phyloP scores from a whole-genome alignment of 352 stramenopile genomes.

The Hyaloperonospora brassicae region DNA sequence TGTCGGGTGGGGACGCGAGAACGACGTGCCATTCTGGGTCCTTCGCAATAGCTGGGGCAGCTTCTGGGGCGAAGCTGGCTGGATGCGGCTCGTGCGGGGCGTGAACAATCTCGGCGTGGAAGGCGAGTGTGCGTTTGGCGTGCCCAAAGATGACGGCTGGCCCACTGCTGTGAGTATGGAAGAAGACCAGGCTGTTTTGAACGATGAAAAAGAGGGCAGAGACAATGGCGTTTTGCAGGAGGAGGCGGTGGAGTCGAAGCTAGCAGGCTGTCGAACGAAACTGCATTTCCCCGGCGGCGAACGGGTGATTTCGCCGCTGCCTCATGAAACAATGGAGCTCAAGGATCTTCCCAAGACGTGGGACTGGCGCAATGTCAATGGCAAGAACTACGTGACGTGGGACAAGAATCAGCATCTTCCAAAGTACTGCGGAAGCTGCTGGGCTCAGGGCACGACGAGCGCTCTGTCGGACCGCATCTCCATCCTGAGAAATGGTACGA shows the following conservation, averaged over 20 bases:
- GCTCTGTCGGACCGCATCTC: conserved; percentile 88
- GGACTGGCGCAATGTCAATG: conserved; percentile 92
- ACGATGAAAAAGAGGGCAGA: conserved; percentile 13
- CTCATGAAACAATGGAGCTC: conserved; percentile 68
- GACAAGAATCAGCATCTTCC: conserved; percentile 99
- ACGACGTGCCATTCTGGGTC: conserved; percentile 90
- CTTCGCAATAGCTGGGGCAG: conserved; percentile 93
- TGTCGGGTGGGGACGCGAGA: conserved; percentile 91
- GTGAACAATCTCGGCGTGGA: conserved; percentile 93
- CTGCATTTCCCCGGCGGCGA: conserved; percentile 60
- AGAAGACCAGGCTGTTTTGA: conserved; percentile 7
- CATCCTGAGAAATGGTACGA: conserved; percentile 78
- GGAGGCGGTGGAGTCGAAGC: conserved; percentile 16
- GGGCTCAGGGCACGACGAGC: conserved; percentile 85
- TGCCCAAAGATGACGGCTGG: conserved; percentile 76
- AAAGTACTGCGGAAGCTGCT: conserved; percentile 89
- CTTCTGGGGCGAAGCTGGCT: conserved; percentile 94
- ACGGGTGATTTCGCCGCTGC: conserved; percentile 56
- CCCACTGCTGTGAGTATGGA: conserved; percentile 38
- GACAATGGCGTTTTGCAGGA: conserved; percentile 15
- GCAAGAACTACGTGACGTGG: conserved; percentile 93
- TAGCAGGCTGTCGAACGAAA: conserved; percentile 46
- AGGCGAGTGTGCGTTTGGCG: conserved; percentile 88
- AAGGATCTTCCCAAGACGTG: conserved; percentile 88
- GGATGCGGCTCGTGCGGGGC: conserved; percentile 88